phyloP scores from a whole-genome alignment of 139 green algal species.

The Volvox reticuliferus region DNA sequence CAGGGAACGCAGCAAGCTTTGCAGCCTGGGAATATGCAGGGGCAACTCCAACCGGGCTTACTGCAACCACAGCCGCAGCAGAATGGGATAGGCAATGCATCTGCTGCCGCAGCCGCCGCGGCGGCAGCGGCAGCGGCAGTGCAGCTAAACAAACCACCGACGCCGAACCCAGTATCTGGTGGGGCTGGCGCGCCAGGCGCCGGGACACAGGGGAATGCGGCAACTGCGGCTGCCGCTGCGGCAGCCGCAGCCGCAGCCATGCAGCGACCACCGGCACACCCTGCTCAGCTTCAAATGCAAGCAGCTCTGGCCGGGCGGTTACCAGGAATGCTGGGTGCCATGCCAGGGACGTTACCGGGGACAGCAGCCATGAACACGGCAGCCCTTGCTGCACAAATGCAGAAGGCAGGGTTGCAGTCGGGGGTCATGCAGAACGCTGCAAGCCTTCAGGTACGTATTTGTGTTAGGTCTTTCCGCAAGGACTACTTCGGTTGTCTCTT shows the following conservation, averaged over 20 bases:
- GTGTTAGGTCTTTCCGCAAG: background rate
- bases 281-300: conserved; percentile 28
- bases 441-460: conserved; percentile 4
- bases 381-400: conserved; percentile 18
- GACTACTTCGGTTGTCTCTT: too few species aligned
- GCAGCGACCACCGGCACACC: conserved; percentile 27
- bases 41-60: conserved; percentile 5
- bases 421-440: conserved; percentile 27
- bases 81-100: background rate
- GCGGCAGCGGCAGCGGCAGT: background rate
- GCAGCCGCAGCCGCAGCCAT: background rate
- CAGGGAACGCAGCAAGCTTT: background rate
- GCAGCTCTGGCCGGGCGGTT: conserved; percentile 8
- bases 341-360: conserved; percentile 18
- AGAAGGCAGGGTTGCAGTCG: conserved; percentile 36
- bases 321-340: conserved; percentile 19
- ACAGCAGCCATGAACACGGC: conserved; percentile 20
- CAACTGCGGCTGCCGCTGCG: background rate
- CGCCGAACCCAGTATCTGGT: background rate
- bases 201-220: background rate
- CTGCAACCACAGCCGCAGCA: background rate
- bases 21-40: background rate
- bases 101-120: background rate
- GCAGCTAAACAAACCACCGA: conserved; percentile 28
- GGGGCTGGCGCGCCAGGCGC: background rate